phyloP scores from a whole-genome alignment of 2,329 filamentous ascomycete genomes.

The Diplodia scrobiculata region DNA sequence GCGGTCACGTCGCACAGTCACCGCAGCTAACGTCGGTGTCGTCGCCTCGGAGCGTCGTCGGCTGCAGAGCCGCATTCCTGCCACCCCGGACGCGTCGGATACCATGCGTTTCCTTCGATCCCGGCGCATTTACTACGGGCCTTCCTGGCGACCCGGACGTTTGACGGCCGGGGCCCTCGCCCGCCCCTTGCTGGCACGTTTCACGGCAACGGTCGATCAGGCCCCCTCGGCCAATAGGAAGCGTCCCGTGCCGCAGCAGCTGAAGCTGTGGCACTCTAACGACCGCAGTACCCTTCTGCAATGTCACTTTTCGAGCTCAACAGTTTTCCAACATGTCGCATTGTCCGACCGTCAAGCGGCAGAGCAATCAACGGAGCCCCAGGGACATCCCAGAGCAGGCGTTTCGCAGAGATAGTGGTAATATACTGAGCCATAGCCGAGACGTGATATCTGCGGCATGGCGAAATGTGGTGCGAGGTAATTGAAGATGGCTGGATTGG shows the following conservation, averaged over 20 bases:
- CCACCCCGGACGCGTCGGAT: conserved; percentile 9
- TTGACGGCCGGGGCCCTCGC: not conserved
- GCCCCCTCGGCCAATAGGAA: conserved; percentile 13
- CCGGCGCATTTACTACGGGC: not conserved
- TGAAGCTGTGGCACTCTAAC: not conserved
- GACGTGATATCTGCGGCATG: not conserved
- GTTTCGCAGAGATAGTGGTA: conserved; percentile 21
- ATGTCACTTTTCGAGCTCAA: conserved; percentile 18
- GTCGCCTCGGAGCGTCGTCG: conserved; percentile 10
- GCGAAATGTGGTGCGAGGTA: not conserved
- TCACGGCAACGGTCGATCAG: conserved; percentile 19
- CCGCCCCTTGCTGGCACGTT: conserved; percentile 6
- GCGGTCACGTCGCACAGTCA: not conserved
- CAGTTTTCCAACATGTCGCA: conserved; percentile 10
- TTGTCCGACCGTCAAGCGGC: conserved; percentile 11
- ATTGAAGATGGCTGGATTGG: conserved; percentile 12
- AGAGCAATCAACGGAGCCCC: conserved; percentile 7
- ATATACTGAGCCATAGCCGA: not conserved
- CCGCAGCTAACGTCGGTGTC: not conserved
- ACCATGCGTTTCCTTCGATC: not conserved
- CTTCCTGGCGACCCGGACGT: not conserved
- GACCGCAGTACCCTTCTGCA: not conserved
- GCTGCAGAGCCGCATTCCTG: conserved; percentile 16
- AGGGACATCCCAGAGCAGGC: conserved; percentile 2
- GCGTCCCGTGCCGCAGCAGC: not conserved